Evolutionary conservation across 2,329 filamentous ascomycete species (phyloP), one percentile per base, ranked within the genome.

Genomic region (Ophiostoma triangulosporum): DNA sequence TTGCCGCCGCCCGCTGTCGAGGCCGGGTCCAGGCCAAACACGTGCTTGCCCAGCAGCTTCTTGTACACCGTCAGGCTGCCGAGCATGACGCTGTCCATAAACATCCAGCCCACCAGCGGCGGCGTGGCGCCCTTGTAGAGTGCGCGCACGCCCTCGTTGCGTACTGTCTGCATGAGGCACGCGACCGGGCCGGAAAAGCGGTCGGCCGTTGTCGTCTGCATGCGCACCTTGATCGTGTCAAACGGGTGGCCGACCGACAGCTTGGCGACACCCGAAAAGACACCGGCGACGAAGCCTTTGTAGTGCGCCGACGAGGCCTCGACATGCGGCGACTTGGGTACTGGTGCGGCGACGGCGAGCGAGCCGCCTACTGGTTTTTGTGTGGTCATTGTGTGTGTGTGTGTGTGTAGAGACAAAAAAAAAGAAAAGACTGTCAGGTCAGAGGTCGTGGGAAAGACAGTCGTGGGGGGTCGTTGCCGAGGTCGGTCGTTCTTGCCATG

Each of bases 101-200:
- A 88, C 86, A 97, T 95, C 93, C 93, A 97, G 62, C 93, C 93
- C 51, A 96, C 81, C 49, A 97, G 74, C 51, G 93, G 93, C 54
- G 91, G 91, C 27, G 86, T 88, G 11, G 89, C 89, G 62, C 91
- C 90, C 71, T 97, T 98, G 76, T 97, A 98, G 40, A 98, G 73
- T 3, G 88, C 93, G 50, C 76, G 70, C 48, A 94, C 70, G 48
- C 91, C 91, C 68, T 98, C 93, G 65, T 89, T 85, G 56, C 84
- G 80, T 27, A 97, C 60, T 9, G 93, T 98, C 66, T 91, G 84
- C 54, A 86, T 68, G 9, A 95, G 72, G 65, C 93, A 97, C 67
- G 95, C 83, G 31, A 95, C 66, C 0, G 93, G 90, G 0, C 93
- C 93, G 58, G 75, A 75, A 74, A 98, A 98, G 61, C 86, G 88